Conservation (phyloP, 208 protist genomes). For the Acanthamoeba sp. region DNA sequence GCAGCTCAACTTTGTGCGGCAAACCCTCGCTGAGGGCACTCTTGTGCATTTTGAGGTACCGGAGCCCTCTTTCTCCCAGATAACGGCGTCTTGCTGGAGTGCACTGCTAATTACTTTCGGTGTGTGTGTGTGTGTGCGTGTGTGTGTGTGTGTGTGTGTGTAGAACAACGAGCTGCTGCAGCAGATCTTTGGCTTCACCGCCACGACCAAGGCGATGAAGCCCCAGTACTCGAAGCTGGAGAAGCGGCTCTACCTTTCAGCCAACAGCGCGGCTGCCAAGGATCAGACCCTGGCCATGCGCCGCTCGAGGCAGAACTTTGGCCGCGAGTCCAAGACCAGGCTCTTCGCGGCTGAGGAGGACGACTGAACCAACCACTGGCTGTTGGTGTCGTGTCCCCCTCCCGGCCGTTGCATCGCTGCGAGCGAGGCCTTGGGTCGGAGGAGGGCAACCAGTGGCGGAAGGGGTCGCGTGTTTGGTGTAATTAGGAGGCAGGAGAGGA, state of each 20-base stretch:
- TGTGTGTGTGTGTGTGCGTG: no score
- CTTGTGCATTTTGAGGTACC: conserved; percentile 58
- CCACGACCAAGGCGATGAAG: conserved; percentile 5
- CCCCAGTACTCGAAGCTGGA: conserved; percentile 60
- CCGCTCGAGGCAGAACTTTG: conserved; percentile 57
- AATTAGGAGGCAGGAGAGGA: no score
- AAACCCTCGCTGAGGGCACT: conserved; percentile 51
- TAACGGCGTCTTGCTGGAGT: no score
- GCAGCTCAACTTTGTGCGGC: conserved; percentile 58
- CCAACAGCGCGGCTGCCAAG: conserved; percentile 59
- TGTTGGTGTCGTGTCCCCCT: no score
- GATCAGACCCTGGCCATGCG: conserved; percentile 61
- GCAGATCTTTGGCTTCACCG: conserved; percentile 32
- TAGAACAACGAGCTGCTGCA: conserved; percentile 58
- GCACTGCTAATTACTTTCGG: no score
- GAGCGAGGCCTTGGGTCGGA: no score
- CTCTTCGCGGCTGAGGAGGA: conserved; percentile 33
- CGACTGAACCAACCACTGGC: no score
- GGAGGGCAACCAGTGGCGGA: no score
- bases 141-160: no score
- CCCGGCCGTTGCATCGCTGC: no score
- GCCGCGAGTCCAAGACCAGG: conserved; percentile 52
- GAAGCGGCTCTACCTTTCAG: conserved; percentile 52
- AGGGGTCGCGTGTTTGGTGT: no score
- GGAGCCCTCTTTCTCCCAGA: background rate